Evolutionary conservation across 192 early-diverging fungal genomes (phyloP).

Genomic region (Podila epigama): DNA sequence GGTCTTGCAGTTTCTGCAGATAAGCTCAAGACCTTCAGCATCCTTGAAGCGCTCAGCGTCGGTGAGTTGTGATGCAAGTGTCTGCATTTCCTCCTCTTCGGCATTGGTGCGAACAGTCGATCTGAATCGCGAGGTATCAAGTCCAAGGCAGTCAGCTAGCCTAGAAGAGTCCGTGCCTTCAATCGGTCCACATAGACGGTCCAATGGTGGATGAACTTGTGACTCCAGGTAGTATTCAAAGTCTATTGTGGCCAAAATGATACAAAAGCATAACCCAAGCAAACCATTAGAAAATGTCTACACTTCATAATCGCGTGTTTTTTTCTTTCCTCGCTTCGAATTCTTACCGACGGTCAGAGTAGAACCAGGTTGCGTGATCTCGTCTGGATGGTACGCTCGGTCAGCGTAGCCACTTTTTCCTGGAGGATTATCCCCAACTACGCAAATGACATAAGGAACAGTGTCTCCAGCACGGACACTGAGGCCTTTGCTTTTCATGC

Average conservation of each 20-base stretch:
- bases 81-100: conserved; percentile 64
- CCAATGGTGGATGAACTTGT: conserved; percentile 90
- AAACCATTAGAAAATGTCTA: no score
- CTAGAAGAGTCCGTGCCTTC: conserved; percentile 81
- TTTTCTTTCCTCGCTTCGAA: no score
- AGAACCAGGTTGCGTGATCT: conserved; percentile 63
- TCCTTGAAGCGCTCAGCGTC: conserved; percentile 81
- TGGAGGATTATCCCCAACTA: conserved; percentile 28
- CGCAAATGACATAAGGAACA: conserved; percentile 92
- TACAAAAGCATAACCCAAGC: no score
- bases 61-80: conserved; percentile 77
- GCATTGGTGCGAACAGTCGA: conserved; percentile 4
- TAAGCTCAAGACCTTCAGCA: conserved; percentile 66
- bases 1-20: conserved; percentile 69
- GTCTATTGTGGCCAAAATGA: conserved; percentile 53
- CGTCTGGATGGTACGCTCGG: conserved; percentile 87
- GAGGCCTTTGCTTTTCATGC: conserved; percentile 74
- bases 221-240: conserved; percentile 93
- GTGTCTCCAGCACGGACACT: conserved; percentile 85
- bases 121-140: conserved; percentile 75
- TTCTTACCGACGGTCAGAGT: conserved; percentile 55
- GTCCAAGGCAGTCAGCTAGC: conserved; percentile 84
- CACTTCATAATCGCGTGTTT: no score
- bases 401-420: conserved; percentile 65
- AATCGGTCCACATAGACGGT: conserved; percentile 84